phyloP scores from a whole-genome alignment of 805 yeast species.

The Danielia reshetovae region DNA sequence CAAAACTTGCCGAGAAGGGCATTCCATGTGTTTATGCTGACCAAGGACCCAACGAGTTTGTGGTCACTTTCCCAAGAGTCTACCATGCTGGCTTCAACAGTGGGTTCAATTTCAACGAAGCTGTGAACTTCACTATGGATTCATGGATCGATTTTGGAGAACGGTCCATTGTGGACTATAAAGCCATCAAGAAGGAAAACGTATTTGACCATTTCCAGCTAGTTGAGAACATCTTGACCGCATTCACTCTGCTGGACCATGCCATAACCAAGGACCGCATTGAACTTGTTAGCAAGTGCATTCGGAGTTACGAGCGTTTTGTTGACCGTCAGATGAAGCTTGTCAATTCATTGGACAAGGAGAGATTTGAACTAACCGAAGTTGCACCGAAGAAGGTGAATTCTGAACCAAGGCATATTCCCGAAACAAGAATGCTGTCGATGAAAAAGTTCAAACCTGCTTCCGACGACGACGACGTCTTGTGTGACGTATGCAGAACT shows the following conservation, averaged over 20 bases:
- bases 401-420: neutral
- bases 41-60: conserved; percentile 62
- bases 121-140: conserved; percentile 59
- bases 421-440: conserved; percentile 1
- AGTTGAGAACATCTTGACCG: conserved; percentile 42
- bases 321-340: conserved; percentile 17
- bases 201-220: conserved; percentile 52
- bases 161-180: conserved; percentile 19
- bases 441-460: conserved; percentile 5
- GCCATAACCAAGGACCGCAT: conserved; percentile 1
- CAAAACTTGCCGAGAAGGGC: conserved; percentile 41
- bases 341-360: conserved; percentile 18
- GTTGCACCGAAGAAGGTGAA: conserved; percentile 2
- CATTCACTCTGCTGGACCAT: conserved; percentile 9
- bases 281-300: conserved; percentile 17
- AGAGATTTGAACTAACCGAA: conserved; percentile 12
- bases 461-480: conserved; percentile 40
- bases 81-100: conserved; percentile 46
- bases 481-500: conserved; percentile 49
- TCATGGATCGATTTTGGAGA: conserved; percentile 69
- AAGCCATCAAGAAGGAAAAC: conserved; percentile 38
- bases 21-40: conserved; percentile 51
- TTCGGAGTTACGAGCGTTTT: conserved; percentile 26
- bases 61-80: conserved; percentile 41
- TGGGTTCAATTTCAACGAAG: conserved; percentile 45